Conservation (phyloP, 495 filamentous ascomycete genomes). For the Aspergillus nidulans region DNA sequence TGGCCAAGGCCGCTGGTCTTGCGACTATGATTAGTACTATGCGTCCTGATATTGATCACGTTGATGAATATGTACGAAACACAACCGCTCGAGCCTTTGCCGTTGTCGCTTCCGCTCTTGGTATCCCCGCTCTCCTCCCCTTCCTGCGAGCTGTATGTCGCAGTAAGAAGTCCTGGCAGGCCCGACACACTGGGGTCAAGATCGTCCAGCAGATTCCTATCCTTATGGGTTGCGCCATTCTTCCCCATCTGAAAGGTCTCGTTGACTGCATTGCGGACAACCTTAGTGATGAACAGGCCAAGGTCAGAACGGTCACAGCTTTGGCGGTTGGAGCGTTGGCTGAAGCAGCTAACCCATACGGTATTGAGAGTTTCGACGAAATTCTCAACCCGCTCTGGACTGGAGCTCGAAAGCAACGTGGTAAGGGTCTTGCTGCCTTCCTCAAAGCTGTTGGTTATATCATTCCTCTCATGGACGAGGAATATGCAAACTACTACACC, state of each 20-base stretch:
- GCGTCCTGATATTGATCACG: conserved; percentile 97
- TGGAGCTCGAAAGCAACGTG: conserved; percentile 88
- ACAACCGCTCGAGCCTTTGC: conserved; percentile 97
- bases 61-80: conserved; percentile 98
- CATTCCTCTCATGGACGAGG: conserved; percentile 98
- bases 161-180: conserved; percentile 99
- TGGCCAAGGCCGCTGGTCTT: conserved; percentile 93
- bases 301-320: conserved; percentile 93
- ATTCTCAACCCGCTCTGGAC: conserved; percentile 98
- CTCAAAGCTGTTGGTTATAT: conserved; percentile 97
- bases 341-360: conserved; percentile 95
- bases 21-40: conserved; percentile 99
- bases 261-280: conserved; percentile 96
- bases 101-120: conserved; percentile 93
- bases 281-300: conserved; percentile 94
- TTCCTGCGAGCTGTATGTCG: conserved; percentile 94
- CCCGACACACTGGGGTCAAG: conserved; percentile 97
- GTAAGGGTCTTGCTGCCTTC: conserved; percentile 93
- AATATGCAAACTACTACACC: conserved; percentile 99
- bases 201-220: conserved; percentile 99
- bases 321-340: conserved; percentile 93
- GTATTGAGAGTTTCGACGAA: conserved; percentile 98
- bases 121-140: conserved; percentile 90
- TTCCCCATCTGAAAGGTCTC: conserved; percentile 92
- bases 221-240: conserved; percentile 94